These are phyloP conservation scores for Carex parvula DNA, from an alignment of 176 grass and related monocot genomes.

Conservation along the genomic window DNA sequence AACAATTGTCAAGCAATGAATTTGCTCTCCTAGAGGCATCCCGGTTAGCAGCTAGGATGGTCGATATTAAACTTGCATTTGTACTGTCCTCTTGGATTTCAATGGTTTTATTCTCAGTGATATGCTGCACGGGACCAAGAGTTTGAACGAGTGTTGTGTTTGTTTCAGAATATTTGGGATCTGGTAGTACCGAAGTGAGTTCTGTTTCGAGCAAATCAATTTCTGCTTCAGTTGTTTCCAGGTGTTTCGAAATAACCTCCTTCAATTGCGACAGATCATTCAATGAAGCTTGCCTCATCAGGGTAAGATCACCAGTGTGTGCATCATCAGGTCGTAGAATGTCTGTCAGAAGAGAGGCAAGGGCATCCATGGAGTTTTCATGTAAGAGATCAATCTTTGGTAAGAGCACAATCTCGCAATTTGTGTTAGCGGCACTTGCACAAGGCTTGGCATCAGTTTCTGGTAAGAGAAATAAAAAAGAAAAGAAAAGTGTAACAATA, in stretches of 20 bases:
- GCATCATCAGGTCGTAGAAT: constrained; percentile 62
- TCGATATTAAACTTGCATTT: constrained; percentile 41
- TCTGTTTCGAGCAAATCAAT: constrained; percentile 85
- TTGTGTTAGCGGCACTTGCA: constrained; percentile 31
- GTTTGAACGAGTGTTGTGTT: background rate
- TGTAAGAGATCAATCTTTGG: constrained; percentile 44
- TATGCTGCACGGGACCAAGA: background rate
- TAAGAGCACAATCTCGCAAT: constrained; percentile 20
- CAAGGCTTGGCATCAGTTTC: constrained; percentile 50
- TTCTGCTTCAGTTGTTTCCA: constrained; percentile 78
- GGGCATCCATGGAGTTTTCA: constrained; percentile 43
- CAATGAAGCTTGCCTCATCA: constrained; percentile 35
- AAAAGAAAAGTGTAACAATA: constrained; percentile 10
- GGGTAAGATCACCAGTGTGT: constrained; percentile 53
- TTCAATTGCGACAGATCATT: constrained; percentile 68
- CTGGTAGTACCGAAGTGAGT: constrained; percentile 42
- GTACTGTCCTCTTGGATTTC: background rate
- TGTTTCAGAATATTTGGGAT: constrained; percentile 10
- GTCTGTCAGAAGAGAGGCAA: constrained; percentile 51
- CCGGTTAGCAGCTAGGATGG: constrained; percentile 40
- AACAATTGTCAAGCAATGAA: constrained; percentile 31
- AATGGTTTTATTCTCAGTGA: background rate
- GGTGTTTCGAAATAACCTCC: constrained; percentile 61
- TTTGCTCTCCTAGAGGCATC: constrained; percentile 32
- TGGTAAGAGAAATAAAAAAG: constrained; percentile 41